Conservation (phyloP, 352 stramenopile species). For the Thraustochytrium sp. region DNA sequence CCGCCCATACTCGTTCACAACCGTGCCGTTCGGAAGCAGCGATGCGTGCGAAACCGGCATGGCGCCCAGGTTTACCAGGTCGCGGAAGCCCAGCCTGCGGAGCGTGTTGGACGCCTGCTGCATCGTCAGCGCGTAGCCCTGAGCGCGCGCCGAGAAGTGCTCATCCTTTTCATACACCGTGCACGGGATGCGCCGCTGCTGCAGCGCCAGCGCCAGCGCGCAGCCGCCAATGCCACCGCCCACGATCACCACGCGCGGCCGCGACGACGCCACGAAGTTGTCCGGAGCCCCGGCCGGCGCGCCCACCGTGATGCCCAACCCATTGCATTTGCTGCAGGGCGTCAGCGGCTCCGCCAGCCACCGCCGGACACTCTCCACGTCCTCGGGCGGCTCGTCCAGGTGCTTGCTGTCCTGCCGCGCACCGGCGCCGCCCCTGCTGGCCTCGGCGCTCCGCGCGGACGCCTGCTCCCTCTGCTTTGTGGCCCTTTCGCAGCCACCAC, state of each 20-base stretch:
- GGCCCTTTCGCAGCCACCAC: no score
- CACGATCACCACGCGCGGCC: slow-evolving; percentile 50
- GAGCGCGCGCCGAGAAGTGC: slow-evolving; percentile 55
- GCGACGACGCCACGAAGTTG: background rate
- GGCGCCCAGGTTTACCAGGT: background rate
- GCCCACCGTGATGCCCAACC: background rate
- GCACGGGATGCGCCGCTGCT: slow-evolving; percentile 59
- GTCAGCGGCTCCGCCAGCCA: background rate
- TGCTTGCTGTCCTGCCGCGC: no score
- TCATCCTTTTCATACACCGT: slow-evolving; percentile 62
- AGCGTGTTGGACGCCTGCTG: slow-evolving; percentile 65
- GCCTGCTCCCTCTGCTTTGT: no score
- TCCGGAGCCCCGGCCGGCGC: background rate
- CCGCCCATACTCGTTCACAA: slow-evolving; percentile 54
- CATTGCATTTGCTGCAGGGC: background rate
- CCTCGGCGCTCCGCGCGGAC: no score
- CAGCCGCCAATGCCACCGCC: slow-evolving; percentile 64
- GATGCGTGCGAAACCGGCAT: slow-evolving; percentile 41
- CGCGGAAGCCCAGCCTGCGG: slow-evolving; percentile 44
- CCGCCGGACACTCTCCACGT: background rate
- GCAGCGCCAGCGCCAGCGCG: slow-evolving; percentile 60
- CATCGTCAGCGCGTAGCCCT: slow-evolving; percentile 72
- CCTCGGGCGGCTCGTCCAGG: background rate
- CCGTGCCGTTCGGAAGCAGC: slow-evolving; percentile 60
- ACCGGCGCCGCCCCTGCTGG: no score